Percentiles rank a stretch among this genome's conserved stretches.
phyloP scores from a whole-genome alignment of 2,329 filamentous ascomycete genomes.

The Fusarium drepaniforme region DNA sequence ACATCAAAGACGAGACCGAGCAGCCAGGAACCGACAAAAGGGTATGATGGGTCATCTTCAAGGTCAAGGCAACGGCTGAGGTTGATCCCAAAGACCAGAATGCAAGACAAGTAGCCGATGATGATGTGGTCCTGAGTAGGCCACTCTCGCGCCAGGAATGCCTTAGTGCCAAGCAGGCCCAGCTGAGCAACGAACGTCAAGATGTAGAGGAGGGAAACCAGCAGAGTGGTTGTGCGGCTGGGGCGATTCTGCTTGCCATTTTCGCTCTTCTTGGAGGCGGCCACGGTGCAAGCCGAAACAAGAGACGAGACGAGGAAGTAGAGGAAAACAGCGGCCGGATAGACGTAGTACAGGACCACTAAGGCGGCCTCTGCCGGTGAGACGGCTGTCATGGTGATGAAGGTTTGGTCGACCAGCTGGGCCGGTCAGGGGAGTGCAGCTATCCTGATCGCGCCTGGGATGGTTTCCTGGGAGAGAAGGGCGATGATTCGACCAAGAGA shows the following conservation, averaged over 20 bases:
- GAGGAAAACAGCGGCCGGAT: constrained; percentile 56
- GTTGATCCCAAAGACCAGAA: constrained; percentile 73
- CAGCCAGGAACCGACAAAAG: constrained; percentile 72
- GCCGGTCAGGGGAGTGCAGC: not conserved
- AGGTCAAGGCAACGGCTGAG: constrained; percentile 66
- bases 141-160: constrained; percentile 52
- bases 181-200: constrained; percentile 63
- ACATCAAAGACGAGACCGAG: constrained; percentile 70
- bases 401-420: constrained; percentile 10
- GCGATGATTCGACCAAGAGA: not conserved
- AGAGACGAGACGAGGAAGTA: constrained; percentile 70
- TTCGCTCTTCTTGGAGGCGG: constrained; percentile 52
- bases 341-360: constrained; percentile 41
- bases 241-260: constrained; percentile 31
- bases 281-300: constrained; percentile 67
- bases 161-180: constrained; percentile 52
- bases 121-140: constrained; percentile 60
- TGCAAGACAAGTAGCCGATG: constrained; percentile 71
- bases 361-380: constrained; percentile 33
- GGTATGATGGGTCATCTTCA: constrained; percentile 68
- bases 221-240: constrained; percentile 45
- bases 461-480: not conserved
- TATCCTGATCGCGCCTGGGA: not conserved
- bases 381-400: constrained; percentile 27
- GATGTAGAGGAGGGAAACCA: constrained; percentile 59